phyloP scores from a whole-genome alignment of 257 asterid genomes.

The Mentha longifolia region DNA sequence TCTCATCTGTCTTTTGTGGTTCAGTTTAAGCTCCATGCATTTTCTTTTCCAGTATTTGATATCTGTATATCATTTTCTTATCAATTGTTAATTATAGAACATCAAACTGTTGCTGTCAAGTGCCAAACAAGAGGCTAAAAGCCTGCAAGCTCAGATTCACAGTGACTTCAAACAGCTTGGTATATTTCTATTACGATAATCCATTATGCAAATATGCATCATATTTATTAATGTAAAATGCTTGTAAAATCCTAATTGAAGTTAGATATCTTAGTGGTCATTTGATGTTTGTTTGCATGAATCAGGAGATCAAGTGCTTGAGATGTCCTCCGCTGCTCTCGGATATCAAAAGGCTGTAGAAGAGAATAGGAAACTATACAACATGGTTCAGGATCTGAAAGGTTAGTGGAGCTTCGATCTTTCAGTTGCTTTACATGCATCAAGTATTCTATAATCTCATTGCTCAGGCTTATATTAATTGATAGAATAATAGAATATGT shows the following conservation, averaged over 20 bases:
- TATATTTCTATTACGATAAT: slow-evolving; percentile 30
- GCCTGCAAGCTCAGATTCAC: slow-evolving; percentile 70
- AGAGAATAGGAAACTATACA: slow-evolving; percentile 80
- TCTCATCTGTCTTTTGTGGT: not conserved
- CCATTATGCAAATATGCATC: not conserved
- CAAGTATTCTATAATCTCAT: not conserved
- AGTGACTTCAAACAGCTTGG: slow-evolving; percentile 76
- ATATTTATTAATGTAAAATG: not conserved
- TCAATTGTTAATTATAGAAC: slow-evolving; percentile 52
- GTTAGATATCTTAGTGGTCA: slow-evolving; percentile 1
- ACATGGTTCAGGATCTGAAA: slow-evolving; percentile 90
- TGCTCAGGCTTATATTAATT: too few species aligned
- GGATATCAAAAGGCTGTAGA: slow-evolving; percentile 79
- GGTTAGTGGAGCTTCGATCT: slow-evolving; percentile 44
- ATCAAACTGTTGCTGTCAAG: slow-evolving; percentile 65
- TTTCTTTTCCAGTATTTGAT: not conserved
- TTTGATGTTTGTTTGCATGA: slow-evolving; percentile 30
- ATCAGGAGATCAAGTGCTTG: slow-evolving; percentile 74
- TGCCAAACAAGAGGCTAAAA: slow-evolving; percentile 62
- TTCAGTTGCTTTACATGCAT: not conserved
- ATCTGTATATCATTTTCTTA: too few species aligned
- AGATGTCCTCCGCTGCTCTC: slow-evolving; percentile 79
- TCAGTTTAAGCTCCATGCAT: not conserved
- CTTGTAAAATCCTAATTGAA: slow-evolving; percentile 2
- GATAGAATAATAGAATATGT: not conserved